Evolutionary conservation across 345 rosid species (phyloP), one percentile per base, ranked within the genome.

Genomic region (Carallia brachiata): DNA sequence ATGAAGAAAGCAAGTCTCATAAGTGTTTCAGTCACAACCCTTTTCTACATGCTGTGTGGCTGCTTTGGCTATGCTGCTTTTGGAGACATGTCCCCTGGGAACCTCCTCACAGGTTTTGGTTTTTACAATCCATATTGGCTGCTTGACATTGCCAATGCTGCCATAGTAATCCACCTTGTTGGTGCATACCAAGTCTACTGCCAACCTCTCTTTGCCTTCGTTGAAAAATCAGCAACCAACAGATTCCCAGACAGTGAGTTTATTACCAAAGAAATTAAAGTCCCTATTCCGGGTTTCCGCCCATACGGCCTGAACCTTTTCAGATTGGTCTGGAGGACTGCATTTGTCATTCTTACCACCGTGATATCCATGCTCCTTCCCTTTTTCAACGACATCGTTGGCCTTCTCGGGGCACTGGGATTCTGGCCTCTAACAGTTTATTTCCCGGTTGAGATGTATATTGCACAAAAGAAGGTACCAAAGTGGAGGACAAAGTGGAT

Each of bases 101-200:
- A 94, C 52, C 91, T 91, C 62, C 83, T 94, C 1, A 88, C 93
- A 0, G 97, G 97, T 0, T 89, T 86, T 40, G 97, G 96, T 1
- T 91, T 88, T 64, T 81, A 77, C 61, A 84, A 91, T 78, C 98
- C 98, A 2, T 94, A 34, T 68, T 94, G 97, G 98, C 86, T 91
- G 16, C 87, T 94, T 23, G 96, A 91, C 86, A 84, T 94, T 63
- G 98, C 95, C 6, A 94, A 94, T 50, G 77, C 82, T 0, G 96
- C 98, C 50, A 86, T 94, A 40, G 87, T 90, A 0, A 69, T 94
- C 66, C 98, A 94, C 84, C 87, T 91, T 18, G 78, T 91, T 3
- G 96, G 95, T 6, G 97, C 96, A 13, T 94, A 94, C 87, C 98
- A 94, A 79, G 97, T 94, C 70, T 91, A 27, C 77, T 90, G 96